These are phyloP conservation scores for Beauveria rudraprayagi DNA, from an alignment of 2,329 filamentous ascomycete species.

Conservation along the genomic window DNA sequence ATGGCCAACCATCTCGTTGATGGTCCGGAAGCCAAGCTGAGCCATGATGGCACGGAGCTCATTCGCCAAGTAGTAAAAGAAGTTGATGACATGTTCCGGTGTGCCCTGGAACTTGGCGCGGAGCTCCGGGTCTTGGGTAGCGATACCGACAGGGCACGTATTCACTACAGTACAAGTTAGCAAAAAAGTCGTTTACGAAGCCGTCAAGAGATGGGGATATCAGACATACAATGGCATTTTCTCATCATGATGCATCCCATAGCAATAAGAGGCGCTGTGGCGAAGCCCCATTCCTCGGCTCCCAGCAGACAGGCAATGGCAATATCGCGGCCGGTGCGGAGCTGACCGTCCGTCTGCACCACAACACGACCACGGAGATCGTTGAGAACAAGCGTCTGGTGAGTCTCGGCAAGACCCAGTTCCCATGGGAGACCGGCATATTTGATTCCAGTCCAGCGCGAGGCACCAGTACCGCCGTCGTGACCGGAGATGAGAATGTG, in stretches of 20 bases:
- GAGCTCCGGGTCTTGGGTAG: conserved; percentile 89
- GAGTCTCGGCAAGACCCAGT: conserved; percentile 89
- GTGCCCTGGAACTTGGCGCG: conserved; percentile 89
- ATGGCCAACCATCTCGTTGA: conserved; percentile 96
- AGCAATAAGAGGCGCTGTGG: conserved; percentile 86
- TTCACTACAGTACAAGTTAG: conserved; percentile 35
- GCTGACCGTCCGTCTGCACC: conserved; percentile 91
- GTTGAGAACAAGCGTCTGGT: conserved; percentile 92
- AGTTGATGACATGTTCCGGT: conserved; percentile 96
- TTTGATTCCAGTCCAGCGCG: conserved; percentile 97
- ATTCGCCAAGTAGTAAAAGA: conserved; percentile 96
- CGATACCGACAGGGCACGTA: conserved; percentile 86
- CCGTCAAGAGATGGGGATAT: too few relatives aligned
- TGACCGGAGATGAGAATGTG: conserved; percentile 96
- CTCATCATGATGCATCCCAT: conserved; percentile 97
- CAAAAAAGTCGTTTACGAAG: not conserved
- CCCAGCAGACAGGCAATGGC: conserved; percentile 91
- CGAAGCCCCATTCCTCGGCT: conserved; percentile 97
- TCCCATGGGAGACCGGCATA: conserved; percentile 97
- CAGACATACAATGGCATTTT: conserved; percentile 49
- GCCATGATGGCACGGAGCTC: conserved; percentile 97
- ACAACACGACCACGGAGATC: conserved; percentile 92
- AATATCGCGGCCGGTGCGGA: conserved; percentile 86
- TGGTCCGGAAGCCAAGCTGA: conserved; percentile 83
- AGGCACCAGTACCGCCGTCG: conserved; percentile 93